These are phyloP conservation scores for Macrocystidia cucumis DNA, from an alignment of 1,284 basidiomycete species.

Conservation along the genomic window DNA sequence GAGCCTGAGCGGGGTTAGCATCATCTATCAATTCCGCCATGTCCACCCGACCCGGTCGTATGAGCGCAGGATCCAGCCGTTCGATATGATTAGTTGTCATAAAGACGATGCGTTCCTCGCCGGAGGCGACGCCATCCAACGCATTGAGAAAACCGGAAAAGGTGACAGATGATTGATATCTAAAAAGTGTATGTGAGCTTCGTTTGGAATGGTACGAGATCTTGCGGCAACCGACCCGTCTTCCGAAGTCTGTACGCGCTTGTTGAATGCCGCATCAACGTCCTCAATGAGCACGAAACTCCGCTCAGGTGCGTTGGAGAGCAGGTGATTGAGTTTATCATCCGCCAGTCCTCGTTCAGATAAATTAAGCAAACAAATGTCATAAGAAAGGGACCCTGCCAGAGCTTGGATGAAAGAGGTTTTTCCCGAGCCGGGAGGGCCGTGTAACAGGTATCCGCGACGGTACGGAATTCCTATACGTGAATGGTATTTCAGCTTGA, in stretches of 20 bases:
- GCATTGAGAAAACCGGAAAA: constrained; percentile 98
- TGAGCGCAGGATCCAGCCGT: constrained; percentile 82
- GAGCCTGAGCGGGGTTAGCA: constrained; percentile 78
- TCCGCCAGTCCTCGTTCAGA: constrained; percentile 96
- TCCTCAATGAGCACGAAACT: constrained; percentile 95
- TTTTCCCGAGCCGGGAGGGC: constrained; percentile 97
- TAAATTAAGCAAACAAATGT: constrained; percentile 94
- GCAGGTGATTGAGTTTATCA: constrained; percentile 91
- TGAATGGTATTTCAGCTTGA: constrained; percentile 7
- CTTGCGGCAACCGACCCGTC: constrained; percentile 69
- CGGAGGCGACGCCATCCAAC: constrained; percentile 94
- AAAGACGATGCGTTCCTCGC: constrained; percentile 96
- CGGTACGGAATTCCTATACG: constrained; percentile 89
- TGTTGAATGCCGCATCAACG: constrained; percentile 96
- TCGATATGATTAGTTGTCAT: constrained; percentile 98
- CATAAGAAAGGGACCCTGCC: constrained; percentile 88
- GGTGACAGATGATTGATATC: constrained; percentile 91
- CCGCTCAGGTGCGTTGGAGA: constrained; percentile 90
- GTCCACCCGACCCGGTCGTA: constrained; percentile 93
- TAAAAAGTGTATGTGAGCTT: constrained; percentile 18
- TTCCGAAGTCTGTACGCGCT: constrained; percentile 80
- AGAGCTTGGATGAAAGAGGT: constrained; percentile 98
- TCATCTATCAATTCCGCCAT: constrained; percentile 83
- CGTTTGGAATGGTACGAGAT: constrained; percentile 2
- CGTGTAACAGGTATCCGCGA: constrained; percentile 91